Base-by-base conservation (phyloP, 176 grass and related monocot genomes). In the Zoysia japonica region DNA sequence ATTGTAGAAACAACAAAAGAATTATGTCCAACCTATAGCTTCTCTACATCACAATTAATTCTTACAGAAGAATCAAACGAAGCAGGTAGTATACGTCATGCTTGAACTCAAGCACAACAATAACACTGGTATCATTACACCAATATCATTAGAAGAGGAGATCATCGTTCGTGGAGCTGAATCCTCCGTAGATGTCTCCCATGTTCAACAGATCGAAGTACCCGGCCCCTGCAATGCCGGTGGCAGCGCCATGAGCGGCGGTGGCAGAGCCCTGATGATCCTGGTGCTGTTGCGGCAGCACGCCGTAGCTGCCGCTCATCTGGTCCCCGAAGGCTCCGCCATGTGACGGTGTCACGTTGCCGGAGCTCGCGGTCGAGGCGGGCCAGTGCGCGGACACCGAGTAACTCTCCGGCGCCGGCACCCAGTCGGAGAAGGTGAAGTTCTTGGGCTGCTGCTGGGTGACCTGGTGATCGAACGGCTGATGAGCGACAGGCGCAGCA, bases 131-230 rank as follows among this genome's bases (percentile, higher is more conserved):
- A 13, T 67, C 77, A 15, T 40, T 15, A 50, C 77, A 63, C 61
- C 66, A 14, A 7, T 51, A 46, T 1, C 9, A 47, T 95, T 74
- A 96, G 82, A 96, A 92, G 61, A 86, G 86, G 47, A 92, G 2
- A 78, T 96, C 90, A 71, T 92, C 79, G 51, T 69, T 84, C 0
- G 87, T 81, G 6, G 86, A 75, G 57, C 40, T 80, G 77, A 96
- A 84, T 37, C 85, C 79, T 11, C 90, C 88, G 68, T 85, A 86
- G 71, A 78, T 86, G 61, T 92, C 93, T 14, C 85, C 90, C 87
- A 92, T 78, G 7, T 87, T 92, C 15, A 96, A 79, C 66, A 96
- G 81, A 74, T 92, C 93, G 37, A 92, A 96, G 79, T 92, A 84
- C 1, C 90, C 88, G 7, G 49, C 80, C 28, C 84, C 90, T 11